Conservation (phyloP, 805 yeast species). For the Maudiozyma bulderi region DNA sequence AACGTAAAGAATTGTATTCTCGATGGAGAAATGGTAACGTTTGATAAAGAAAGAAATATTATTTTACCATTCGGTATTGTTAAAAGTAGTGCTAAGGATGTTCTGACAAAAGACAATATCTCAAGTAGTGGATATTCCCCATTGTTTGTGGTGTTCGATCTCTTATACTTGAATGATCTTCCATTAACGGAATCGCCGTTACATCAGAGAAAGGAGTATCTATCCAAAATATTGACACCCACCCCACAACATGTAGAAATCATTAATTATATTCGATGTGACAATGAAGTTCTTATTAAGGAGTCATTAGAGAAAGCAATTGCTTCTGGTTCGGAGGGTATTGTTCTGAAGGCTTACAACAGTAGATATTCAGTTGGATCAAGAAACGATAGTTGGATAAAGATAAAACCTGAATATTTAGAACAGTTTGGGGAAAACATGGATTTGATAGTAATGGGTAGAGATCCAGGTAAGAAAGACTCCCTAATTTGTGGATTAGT, state of each 20-base stretch:
- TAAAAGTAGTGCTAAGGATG: slow-evolving; percentile 57
- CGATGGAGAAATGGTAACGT: slow-evolving; percentile 93
- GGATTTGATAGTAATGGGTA: slow-evolving; percentile 74
- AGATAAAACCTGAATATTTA: slow-evolving; percentile 84
- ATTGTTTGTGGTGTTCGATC: slow-evolving; percentile 58
- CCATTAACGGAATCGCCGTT: slow-evolving; percentile 50
- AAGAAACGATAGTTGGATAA: slow-evolving; percentile 65
- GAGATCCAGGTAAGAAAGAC: slow-evolving; percentile 57
- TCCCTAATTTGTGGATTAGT: slow-evolving; percentile 68
- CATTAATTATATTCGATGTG: slow-evolving; percentile 33
- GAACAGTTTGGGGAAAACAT: slow-evolving; percentile 79
- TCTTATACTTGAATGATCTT: slow-evolving; percentile 57
- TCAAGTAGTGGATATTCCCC: slow-evolving; percentile 39
- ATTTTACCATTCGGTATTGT: slow-evolving; percentile 76
- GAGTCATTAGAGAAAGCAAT: slow-evolving; percentile 49
- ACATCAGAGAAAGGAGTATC: slow-evolving; percentile 42
- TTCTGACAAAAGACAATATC: slow-evolving; percentile 35
- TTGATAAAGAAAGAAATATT: slow-evolving; percentile 47
- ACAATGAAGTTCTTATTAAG: slow-evolving; percentile 44
- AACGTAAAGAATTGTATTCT: slow-evolving; percentile 35
- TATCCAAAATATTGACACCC: slow-evolving; percentile 39
- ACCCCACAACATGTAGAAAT: slow-evolving; percentile 38
- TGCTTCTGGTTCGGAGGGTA: slow-evolving; percentile 63
- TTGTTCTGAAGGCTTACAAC: slow-evolving; percentile 58
- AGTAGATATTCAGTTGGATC: slow-evolving; percentile 54